Evolutionary conservation across 441 rosid species (phyloP).

Genomic region (Lepidium campestre): DNA sequence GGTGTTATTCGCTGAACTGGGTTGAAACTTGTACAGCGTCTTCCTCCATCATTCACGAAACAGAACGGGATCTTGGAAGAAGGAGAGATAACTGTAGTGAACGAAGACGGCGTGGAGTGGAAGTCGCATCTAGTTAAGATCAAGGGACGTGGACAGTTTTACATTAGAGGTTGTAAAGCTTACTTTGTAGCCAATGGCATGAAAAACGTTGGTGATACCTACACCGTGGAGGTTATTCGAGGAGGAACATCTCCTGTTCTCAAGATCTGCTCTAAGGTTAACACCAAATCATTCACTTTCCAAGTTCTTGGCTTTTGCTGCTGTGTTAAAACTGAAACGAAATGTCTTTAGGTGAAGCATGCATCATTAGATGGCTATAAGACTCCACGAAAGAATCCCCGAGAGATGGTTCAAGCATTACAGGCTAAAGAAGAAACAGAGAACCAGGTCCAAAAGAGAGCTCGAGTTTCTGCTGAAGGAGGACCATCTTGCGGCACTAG

Average conservation of each 20-base stretch:
- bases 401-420: not conserved
- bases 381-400: not conserved
- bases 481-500: conserved; percentile 5
- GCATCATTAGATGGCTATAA: not conserved
- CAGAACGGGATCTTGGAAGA: not conserved
- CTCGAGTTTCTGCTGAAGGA: not conserved
- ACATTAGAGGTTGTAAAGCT: not conserved
- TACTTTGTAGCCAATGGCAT: not conserved
- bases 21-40: not conserved
- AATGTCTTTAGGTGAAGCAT: not conserved
- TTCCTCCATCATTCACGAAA: not conserved
- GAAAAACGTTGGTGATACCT: not conserved
- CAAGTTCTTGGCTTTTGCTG: not conserved
- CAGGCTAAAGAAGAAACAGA: not conserved
- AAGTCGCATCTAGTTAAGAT: not conserved
- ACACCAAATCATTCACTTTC: not conserved
- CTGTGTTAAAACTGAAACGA: not conserved
- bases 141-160: not conserved
- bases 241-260: not conserved
- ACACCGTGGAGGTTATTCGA: not conserved
- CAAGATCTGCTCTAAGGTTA: conserved; percentile 2
- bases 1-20: not conserved
- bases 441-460: not conserved
- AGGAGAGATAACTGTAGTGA: not conserved
- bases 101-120: conserved; percentile 8